A percentile compares a stretch with the other conserved stretches of the same genome.
Evolutionary conservation across 2,329 filamentous ascomycete species (phyloP).

Genomic region (Apiospora rasikravindrae): DNA sequence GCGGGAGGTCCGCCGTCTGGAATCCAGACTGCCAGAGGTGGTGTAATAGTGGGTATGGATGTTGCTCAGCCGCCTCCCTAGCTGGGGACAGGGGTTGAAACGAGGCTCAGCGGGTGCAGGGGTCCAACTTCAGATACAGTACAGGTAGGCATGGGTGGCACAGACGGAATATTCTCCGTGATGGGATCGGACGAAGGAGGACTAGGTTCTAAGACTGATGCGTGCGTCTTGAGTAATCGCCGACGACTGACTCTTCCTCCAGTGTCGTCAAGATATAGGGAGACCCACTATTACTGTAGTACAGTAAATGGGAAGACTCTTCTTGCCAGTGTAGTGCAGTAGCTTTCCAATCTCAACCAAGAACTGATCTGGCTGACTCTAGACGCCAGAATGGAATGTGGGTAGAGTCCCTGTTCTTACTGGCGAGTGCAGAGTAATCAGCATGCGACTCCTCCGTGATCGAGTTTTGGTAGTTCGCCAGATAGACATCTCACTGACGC

Average conservation of each 20-base stretch:
- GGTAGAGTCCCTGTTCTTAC: background rate
- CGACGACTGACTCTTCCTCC: background rate
- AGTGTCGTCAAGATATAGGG: background rate
- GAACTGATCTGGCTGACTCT: background rate
- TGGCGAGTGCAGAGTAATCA: background rate
- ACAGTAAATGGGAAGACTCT: background rate
- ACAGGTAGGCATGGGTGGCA: background rate
- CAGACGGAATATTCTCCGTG: constrained; percentile 9
- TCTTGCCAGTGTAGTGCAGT: background rate
- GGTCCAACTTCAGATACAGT: constrained; percentile 1
- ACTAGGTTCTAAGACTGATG: background rate
- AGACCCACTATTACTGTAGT: background rate
- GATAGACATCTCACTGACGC: background rate
- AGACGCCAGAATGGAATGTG: background rate
- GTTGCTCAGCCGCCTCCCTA: constrained; percentile 12
- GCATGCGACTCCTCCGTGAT: background rate
- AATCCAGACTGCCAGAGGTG: background rate
- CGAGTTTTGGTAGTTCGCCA: background rate
- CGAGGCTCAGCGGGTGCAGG: constrained; percentile 10
- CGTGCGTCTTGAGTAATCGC: background rate
- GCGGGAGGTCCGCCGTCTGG: background rate
- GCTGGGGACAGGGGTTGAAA: constrained; percentile 11
- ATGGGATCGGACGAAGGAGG: background rate
- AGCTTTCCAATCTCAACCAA: background rate
- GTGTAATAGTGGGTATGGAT: background rate